A percentile compares a stretch with the other conserved stretches of the same genome.
Evolutionary conservation across 2,329 filamentous ascomycete species (phyloP).

Genomic region (Fonsecaea erecta): DNA sequence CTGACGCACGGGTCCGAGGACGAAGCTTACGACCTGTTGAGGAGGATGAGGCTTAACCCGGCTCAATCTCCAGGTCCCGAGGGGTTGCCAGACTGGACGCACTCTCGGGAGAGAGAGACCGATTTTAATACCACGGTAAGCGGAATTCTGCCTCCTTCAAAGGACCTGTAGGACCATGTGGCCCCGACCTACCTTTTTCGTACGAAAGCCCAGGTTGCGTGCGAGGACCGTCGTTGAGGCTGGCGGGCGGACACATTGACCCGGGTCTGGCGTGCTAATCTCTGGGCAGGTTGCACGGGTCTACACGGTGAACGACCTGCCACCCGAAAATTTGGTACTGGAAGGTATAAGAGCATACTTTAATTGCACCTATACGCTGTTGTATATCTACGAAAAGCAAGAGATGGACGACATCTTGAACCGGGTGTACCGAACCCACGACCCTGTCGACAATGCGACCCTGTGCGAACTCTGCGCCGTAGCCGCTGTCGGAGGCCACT

Average conservation of each 20-base stretch:
- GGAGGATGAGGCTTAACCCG: slow-evolving; percentile 15
- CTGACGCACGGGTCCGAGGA: slow-evolving; percentile 17
- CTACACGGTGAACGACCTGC: slow-evolving; percentile 14
- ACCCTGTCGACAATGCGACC: slow-evolving; percentile 20
- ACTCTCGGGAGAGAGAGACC: slow-evolving; percentile 10
- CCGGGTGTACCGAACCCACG: slow-evolving; percentile 15
- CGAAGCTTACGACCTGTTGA: slow-evolving; percentile 19
- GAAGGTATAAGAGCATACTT: slow-evolving; percentile 18
- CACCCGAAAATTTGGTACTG: slow-evolving; percentile 15
- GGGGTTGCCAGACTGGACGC: slow-evolving; percentile 9
- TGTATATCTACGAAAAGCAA: slow-evolving; percentile 22
- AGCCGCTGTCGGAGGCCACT: slow-evolving; percentile 21
- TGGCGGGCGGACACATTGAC: neutral
- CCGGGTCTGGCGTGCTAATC: neutral
- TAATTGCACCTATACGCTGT: slow-evolving; percentile 18
- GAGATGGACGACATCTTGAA: slow-evolving; percentile 16
- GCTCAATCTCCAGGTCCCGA: slow-evolving; percentile 3
- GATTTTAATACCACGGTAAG: slow-evolving; percentile 15
- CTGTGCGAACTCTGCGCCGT: slow-evolving; percentile 24
- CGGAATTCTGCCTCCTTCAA: neutral
- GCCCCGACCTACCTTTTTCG: neutral
- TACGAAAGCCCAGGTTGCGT: neutral
- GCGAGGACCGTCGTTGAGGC: neutral
- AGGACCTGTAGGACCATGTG: neutral
- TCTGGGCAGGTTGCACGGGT: slow-evolving; percentile 8